These are phyloP conservation scores for Exophiala spinifera DNA, from an alignment of 2,329 filamentous ascomycete species.

Conservation along the genomic window DNA sequence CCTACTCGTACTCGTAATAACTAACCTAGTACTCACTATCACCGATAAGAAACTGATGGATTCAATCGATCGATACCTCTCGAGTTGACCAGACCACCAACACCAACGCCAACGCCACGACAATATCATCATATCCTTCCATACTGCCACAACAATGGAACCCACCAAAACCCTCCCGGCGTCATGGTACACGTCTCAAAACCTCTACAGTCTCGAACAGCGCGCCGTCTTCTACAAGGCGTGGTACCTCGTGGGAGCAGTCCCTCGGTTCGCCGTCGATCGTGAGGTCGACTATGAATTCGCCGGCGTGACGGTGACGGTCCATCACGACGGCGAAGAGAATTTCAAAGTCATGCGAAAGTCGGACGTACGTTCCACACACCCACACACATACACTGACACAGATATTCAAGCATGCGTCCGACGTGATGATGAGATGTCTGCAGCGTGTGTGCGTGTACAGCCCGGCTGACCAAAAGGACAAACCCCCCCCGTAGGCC, in stretches of 20 bases:
- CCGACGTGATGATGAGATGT: too few species aligned
- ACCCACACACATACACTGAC: too few species aligned
- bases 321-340: constrained; percentile 21
- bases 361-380: constrained; percentile 20
- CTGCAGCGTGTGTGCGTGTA: too few species aligned
- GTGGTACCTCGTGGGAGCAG: constrained; percentile 53
- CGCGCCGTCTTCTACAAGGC: constrained; percentile 51
- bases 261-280: constrained; percentile 47
- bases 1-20: too few species aligned
- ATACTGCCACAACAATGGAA: constrained; percentile 14
- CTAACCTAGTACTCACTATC: too few species aligned
- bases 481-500: constrained; percentile 25
- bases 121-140: too few species aligned
- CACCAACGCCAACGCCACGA: too few species aligned
- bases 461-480: too few species aligned
- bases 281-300: constrained; percentile 50
- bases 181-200: constrained; percentile 51
- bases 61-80: too few species aligned
- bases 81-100: too few species aligned
- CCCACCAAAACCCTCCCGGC: constrained; percentile 46
- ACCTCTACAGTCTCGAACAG: constrained; percentile 51
- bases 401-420: background rate
- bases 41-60: too few species aligned
- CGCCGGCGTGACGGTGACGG: constrained; percentile 33
- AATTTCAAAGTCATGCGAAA: constrained; percentile 22